Evolutionary conservation across 371 early-diverging fungal genomes (phyloP), one percentile per base, ranked within the genome.

Genomic region (Mucor mucedo): DNA sequence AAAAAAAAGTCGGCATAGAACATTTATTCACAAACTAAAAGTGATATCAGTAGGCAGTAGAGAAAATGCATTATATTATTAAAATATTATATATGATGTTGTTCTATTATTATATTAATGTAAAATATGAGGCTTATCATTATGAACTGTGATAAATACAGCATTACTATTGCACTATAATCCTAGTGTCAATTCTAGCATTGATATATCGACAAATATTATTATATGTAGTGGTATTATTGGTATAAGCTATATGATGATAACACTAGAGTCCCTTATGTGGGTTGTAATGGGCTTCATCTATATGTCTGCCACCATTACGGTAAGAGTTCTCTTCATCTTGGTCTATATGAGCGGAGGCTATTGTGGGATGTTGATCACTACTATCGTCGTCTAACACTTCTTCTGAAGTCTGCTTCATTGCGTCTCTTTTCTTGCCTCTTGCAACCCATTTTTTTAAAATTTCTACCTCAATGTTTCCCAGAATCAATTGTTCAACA

Each of bases 401-500:
- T 21, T 47, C 47, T n/a, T 58, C 28, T 4, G 21, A 39, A 13
- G 38, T 49, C 3, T 56, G 49, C 41, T 55, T 39, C 14, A 41
- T 2, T 14, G 45, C 55, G 2, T 50, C 45, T 32, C 21, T 48
- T 39, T 49, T 44, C 47, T 56, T 13, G 5, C 71, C 71, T 28
- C 58, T 49, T 7, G 13, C 10, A 9, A 71, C 64, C 71, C 71
- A 71, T 21, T 58, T 63, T 47, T 71, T 71, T 2, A 71, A 58
- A 0, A 71, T 52, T 30, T 71, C 71, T 4, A 71, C 68, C 32
- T 71, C 71, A 27, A 71, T 71, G 29, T 71, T 71, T 0, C 71
- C 71, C 14, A 87, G 69, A 63, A 90, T 85, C 35, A 92, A 67
- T 48, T 91, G 92, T 59, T 85, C 87, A 16, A 89, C 87, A 66